Evolutionary conservation across 441 rosid species (phyloP).

Genomic region (Brassica balearica): DNA sequence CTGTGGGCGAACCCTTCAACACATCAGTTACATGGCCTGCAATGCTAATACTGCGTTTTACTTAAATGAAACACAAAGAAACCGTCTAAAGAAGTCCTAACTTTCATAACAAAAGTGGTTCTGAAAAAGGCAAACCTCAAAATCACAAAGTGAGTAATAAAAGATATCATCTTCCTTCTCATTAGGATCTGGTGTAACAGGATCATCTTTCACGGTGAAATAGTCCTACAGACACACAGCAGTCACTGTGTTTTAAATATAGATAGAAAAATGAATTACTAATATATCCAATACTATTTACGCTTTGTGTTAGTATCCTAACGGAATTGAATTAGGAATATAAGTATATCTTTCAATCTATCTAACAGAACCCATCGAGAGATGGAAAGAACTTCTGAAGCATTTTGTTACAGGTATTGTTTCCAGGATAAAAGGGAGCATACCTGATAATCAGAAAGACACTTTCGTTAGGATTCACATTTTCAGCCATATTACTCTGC

Average conservation of each 20-base stretch:
- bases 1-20: slow-evolving; percentile 98
- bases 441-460: neutral
- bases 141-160: slow-evolving; percentile 82
- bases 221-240: neutral
- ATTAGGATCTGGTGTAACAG: slow-evolving; percentile 69
- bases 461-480: neutral
- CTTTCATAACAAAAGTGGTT: neutral
- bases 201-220: slow-evolving; percentile 60
- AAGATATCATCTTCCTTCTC: slow-evolving; percentile 77
- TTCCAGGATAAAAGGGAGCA: neutral
- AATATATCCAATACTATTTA: neutral
- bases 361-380: neutral
- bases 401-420: neutral
- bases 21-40: slow-evolving; percentile 82
- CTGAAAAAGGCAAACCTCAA: slow-evolving; percentile 54
- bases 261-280: neutral
- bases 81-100: slow-evolving; percentile 8
- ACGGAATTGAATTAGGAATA: neutral
- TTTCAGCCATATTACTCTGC: too few relatives aligned
- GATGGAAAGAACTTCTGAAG: neutral
- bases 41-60: slow-evolving; percentile 91
- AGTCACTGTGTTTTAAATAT: neutral
- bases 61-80: slow-evolving; percentile 35
- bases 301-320: neutral
- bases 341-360: neutral